Evolutionary conservation across 768 basidiomycete genomes (phyloP).

Genomic region (Paxillus rubicundulus): DNA sequence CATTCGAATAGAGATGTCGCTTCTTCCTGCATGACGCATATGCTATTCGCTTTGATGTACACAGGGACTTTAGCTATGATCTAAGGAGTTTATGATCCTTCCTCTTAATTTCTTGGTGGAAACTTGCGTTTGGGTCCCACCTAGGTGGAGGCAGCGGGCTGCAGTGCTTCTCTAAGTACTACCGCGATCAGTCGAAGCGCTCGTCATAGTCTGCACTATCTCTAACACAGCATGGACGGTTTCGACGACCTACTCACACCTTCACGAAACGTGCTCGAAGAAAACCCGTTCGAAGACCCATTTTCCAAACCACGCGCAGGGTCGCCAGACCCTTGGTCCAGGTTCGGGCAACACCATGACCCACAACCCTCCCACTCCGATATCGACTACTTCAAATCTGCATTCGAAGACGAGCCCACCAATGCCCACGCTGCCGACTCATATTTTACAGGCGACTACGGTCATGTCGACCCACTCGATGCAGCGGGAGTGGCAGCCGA

Average conservation of each 20-base stretch:
- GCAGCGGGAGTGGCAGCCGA: constrained; percentile 33
- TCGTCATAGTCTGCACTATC: neutral
- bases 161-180: neutral
- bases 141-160: neutral
- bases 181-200: neutral
- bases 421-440: constrained; percentile 33
- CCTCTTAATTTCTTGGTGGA: neutral
- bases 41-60: constrained; percentile 7
- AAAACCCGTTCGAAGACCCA: constrained; percentile 75
- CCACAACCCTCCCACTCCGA: constrained; percentile 18
- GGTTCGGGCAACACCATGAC: constrained; percentile 43
- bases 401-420: constrained; percentile 26
- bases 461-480: constrained; percentile 44
- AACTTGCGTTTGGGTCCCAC: constrained; percentile 1
- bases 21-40: neutral
- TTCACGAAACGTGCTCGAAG: constrained; percentile 60
- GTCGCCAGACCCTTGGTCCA: constrained; percentile 78
- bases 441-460: constrained; percentile 32
- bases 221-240: constrained; percentile 52
- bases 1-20: constrained; percentile 59
- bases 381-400: constrained; percentile 29
- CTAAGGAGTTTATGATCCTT: neutral
- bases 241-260: constrained; percentile 74
- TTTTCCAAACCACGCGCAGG: constrained; percentile 59
- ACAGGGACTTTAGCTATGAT: constrained; percentile 3